A percentile compares a stretch with the other conserved stretches of the same genome.
These are phyloP conservation scores for Spathaspora passalidarum DNA, from an alignment of 805 yeast species.

Conservation along the genomic window DNA sequence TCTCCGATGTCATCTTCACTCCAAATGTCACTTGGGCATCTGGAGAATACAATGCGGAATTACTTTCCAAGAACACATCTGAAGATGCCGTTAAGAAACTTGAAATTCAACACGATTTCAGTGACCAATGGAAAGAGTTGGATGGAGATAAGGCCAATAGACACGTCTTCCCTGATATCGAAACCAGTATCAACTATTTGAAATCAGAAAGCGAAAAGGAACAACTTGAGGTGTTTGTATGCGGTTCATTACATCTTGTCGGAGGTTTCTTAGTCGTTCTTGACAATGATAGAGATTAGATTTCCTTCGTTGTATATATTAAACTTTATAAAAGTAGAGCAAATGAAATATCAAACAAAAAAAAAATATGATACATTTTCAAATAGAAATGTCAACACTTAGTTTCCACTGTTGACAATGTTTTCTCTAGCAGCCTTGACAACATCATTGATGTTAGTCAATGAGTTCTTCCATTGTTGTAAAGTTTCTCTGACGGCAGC, in stretches of 20 bases:
- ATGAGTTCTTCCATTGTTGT: slow-evolving; percentile 37
- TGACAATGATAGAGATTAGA: slow-evolving; percentile 38
- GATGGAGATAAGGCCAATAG: slow-evolving; percentile 31
- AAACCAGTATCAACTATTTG: slow-evolving; percentile 60
- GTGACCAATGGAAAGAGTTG: slow-evolving; percentile 62
- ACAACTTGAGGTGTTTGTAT: slow-evolving; percentile 71
- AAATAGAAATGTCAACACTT: not conserved
- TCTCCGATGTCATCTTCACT: slow-evolving; percentile 80
- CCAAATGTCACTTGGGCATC: slow-evolving; percentile 90
- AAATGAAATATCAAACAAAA: not conserved
- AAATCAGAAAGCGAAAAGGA: slow-evolving; percentile 27
- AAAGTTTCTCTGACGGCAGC: slow-evolving; percentile 33
- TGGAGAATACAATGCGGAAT: slow-evolving; percentile 76
- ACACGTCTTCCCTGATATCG: slow-evolving; percentile 69
- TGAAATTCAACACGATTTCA: slow-evolving; percentile 73
- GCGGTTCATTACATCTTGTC: slow-evolving; percentile 91
- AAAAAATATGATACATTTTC: not conserved
- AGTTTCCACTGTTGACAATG: slow-evolving; percentile 24
- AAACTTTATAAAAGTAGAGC: slow-evolving; percentile 1
- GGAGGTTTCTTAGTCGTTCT: slow-evolving; percentile 90
- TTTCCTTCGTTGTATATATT: not conserved
- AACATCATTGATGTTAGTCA: slow-evolving; percentile 38
- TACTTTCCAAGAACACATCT: slow-evolving; percentile 82
- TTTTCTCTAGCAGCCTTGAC: slow-evolving; percentile 43
- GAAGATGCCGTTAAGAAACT: slow-evolving; percentile 75